These are phyloP conservation scores for Mycena epipterygia DNA, from an alignment of 768 basidiomycete genomes.

Conservation along the genomic window DNA sequence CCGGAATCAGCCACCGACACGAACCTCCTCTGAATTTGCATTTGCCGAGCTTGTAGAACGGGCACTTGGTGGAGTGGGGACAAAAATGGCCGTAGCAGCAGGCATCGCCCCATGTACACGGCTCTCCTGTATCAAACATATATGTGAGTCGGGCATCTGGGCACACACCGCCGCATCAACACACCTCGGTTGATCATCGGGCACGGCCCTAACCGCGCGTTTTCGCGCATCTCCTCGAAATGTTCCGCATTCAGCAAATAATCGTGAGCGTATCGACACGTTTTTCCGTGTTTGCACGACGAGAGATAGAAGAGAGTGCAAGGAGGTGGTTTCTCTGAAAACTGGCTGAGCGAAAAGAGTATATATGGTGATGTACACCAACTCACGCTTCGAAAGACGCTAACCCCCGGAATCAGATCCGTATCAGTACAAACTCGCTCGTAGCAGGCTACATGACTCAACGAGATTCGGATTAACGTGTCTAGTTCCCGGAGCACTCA, in stretches of 20 bases:
- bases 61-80: slow-evolving; percentile 57
- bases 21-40: slow-evolving; percentile 76
- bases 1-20: slow-evolving; percentile 37
- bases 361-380: slow-evolving; percentile 14
- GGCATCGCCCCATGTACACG: slow-evolving; percentile 70
- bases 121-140: slow-evolving; percentile 56
- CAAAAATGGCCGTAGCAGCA: slow-evolving; percentile 72
- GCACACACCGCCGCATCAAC: slow-evolving; percentile 28
- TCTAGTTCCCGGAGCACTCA: slow-evolving; percentile 51
- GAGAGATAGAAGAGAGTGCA: slow-evolving; percentile 77
- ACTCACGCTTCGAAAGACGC: slow-evolving; percentile 75
- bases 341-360: slow-evolving; percentile 35
- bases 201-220: slow-evolving; percentile 75
- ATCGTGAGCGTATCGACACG: slow-evolving; percentile 75
- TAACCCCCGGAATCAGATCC: slow-evolving; percentile 37
- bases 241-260: slow-evolving; percentile 69
- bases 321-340: slow-evolving; percentile 71
- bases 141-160: not conserved
- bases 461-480: slow-evolving; percentile 69
- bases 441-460: slow-evolving; percentile 43
- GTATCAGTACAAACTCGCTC: slow-evolving; percentile 39
- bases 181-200: slow-evolving; percentile 70
- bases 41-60: slow-evolving; percentile 64
- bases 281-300: slow-evolving; percentile 68
- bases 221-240: slow-evolving; percentile 64